These are phyloP conservation scores for Orbilia brochopaga DNA, from an alignment of 2,329 filamentous ascomycete species.

Conservation along the genomic window DNA sequence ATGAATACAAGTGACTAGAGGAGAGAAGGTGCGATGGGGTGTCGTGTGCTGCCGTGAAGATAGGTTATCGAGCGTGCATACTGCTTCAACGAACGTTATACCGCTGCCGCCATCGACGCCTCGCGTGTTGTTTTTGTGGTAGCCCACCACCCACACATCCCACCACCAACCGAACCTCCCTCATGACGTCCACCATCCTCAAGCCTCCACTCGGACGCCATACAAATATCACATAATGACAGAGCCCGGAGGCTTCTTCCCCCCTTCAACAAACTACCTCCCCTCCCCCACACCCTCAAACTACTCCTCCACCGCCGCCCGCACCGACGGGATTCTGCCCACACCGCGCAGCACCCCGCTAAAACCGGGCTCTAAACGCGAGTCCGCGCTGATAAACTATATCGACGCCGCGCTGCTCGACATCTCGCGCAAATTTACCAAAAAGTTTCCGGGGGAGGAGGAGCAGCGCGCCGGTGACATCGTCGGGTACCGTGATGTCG, in stretches of 20 bases:
- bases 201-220: not conserved
- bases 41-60: too few species aligned
- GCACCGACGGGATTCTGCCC: slow-evolving; percentile 34
- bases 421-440: slow-evolving; percentile 50
- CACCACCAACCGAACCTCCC: not conserved
- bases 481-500: slow-evolving; percentile 47
- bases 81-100: too few species aligned
- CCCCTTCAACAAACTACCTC: slow-evolving; percentile 25
- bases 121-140: too few species aligned
- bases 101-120: too few species aligned
- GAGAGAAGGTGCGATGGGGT: too few species aligned
- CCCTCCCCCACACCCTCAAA: slow-evolving; percentile 41
- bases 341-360: slow-evolving; percentile 38
- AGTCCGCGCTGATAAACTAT: slow-evolving; percentile 46
- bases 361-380: slow-evolving; percentile 39
- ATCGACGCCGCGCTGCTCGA: slow-evolving; percentile 41
- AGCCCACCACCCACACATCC: too few species aligned
- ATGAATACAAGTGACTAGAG: too few species aligned
- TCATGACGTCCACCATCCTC: not conserved
- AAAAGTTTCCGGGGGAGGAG: slow-evolving; percentile 44
- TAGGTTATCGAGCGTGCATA: too few species aligned
- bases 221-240: slow-evolving; percentile 12
- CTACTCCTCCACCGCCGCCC: slow-evolving; percentile 36
- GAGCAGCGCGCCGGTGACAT: slow-evolving; percentile 17
- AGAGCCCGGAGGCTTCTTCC: slow-evolving; percentile 44